Evolutionary conservation across 768 basidiomycete genomes (phyloP).

Genomic region (Thelephora ganbajun): DNA sequence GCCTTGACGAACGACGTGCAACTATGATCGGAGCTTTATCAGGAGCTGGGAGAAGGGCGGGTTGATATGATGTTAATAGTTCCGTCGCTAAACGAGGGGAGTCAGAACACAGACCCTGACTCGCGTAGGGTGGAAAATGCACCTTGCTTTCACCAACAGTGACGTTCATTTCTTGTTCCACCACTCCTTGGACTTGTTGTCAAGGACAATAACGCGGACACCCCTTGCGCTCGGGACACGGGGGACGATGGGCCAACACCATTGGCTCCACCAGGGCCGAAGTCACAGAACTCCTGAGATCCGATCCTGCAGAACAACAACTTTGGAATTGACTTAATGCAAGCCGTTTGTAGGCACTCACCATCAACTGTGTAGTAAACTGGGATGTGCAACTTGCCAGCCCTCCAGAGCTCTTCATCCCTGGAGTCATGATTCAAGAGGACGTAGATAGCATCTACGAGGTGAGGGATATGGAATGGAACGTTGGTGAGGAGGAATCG

Average conservation of each 20-base stretch:
- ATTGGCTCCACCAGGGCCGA: constrained; percentile 88
- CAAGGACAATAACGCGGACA: constrained; percentile 76
- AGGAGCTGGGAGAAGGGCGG: constrained; percentile 87
- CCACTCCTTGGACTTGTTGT: constrained; percentile 84
- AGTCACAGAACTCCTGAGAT: constrained; percentile 70
- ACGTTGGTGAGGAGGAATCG: too few relatives aligned
- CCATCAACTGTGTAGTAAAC: constrained; percentile 92
- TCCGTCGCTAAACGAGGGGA: constrained; percentile 53
- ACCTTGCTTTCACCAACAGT: constrained; percentile 80
- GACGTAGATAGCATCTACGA: constrained; percentile 27
- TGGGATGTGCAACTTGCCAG: constrained; percentile 59
- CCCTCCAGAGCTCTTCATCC: constrained; percentile 66
- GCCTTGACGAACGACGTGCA: constrained; percentile 90
- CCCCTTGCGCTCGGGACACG: constrained; percentile 90
- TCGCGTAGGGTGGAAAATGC: constrained; percentile 12
- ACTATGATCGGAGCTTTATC: constrained; percentile 99
- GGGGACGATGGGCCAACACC: constrained; percentile 86
- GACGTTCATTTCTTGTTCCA: constrained; percentile 89
- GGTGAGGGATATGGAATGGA: too few relatives aligned
- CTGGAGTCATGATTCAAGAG: constrained; percentile 62
- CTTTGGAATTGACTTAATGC: constrained; percentile 4
- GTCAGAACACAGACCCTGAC: constrained; percentile 3
- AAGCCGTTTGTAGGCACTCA: constrained; percentile 22
- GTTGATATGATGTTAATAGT: constrained; percentile 82
- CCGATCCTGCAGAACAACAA: constrained; percentile 47